phyloP scores from a whole-genome alignment of 164 flowering plant genomes.

The Piper betle region DNA sequence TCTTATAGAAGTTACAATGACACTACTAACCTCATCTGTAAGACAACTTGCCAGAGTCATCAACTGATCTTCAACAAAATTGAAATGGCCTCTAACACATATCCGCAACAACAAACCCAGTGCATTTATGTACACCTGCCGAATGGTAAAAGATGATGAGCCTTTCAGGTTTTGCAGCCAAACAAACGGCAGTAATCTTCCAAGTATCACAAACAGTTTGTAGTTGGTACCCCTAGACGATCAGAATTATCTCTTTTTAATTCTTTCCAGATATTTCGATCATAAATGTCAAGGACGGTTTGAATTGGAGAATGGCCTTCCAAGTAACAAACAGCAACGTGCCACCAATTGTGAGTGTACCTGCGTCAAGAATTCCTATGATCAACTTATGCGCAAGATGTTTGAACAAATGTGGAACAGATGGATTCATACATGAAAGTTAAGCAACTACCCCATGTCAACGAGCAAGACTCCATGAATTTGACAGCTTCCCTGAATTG shows the following conservation, averaged over 20 bases:
- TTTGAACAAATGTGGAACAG: background rate
- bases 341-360: constrained; percentile 99
- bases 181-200: too few species aligned
- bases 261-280: constrained; percentile 63
- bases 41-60: constrained; percentile 32
- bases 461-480: constrained; percentile 75
- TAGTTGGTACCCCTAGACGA: constrained; percentile 38
- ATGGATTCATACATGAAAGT: constrained; percentile 52
- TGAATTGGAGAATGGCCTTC: constrained; percentile 60
- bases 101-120: constrained; percentile 63
- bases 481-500: constrained; percentile 80
- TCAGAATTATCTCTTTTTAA: constrained; percentile 54
- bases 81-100: constrained; percentile 38
- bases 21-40: constrained; percentile 46
- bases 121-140: constrained; percentile 77
- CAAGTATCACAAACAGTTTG: background rate
- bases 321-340: constrained; percentile 88
- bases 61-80: constrained; percentile 42
- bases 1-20: background rate
- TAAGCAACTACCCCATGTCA: constrained; percentile 59
- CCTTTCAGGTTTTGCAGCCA: background rate
- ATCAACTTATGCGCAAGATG: background rate
- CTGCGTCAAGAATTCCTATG: constrained; percentile 22
- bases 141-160: constrained; percentile 4
- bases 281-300: constrained; percentile 57